Conservation (phyloP, 2,329 filamentous ascomycete species). For the Penicillium verrucosum region DNA sequence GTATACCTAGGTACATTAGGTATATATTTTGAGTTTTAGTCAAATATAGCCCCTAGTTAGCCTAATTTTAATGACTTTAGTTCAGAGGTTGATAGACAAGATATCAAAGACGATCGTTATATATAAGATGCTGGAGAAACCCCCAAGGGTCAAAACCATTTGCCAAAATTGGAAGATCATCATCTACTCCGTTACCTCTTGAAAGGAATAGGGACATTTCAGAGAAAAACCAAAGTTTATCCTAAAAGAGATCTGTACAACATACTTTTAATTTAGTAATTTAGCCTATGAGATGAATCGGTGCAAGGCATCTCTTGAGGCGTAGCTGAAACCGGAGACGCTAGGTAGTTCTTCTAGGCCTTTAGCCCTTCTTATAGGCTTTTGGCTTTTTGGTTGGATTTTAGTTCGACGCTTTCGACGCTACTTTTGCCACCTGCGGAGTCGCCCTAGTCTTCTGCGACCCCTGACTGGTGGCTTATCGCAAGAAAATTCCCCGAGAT, state of each 20-base stretch:
- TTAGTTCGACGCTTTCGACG: background rate
- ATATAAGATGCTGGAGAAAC: background rate
- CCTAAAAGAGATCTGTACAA: background rate
- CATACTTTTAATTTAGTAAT: background rate
- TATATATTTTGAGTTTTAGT: background rate
- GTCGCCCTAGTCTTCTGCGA: background rate
- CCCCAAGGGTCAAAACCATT: too few species aligned
- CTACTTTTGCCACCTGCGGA: background rate
- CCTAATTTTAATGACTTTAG: background rate
- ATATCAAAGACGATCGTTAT: background rate
- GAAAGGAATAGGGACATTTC: background rate
- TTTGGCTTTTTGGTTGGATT: background rate
- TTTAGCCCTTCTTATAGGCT: background rate
- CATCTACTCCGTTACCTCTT: background rate
- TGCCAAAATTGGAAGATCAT: background rate
- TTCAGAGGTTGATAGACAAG: background rate
- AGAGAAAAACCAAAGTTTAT: background rate
- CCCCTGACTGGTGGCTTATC: background rate
- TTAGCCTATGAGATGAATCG: background rate
- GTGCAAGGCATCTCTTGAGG: constrained; percentile 6
- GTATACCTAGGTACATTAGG: background rate
- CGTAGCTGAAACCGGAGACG: constrained; percentile 16
- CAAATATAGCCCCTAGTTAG: background rate
- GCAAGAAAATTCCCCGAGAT: constrained; percentile 17
- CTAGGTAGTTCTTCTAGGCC: background rate